A percentile compares a stretch with the other conserved stretches of the same genome.
phyloP scores from a whole-genome alignment of 768 basidiomycete genomes.

The Boletus huronensis region DNA sequence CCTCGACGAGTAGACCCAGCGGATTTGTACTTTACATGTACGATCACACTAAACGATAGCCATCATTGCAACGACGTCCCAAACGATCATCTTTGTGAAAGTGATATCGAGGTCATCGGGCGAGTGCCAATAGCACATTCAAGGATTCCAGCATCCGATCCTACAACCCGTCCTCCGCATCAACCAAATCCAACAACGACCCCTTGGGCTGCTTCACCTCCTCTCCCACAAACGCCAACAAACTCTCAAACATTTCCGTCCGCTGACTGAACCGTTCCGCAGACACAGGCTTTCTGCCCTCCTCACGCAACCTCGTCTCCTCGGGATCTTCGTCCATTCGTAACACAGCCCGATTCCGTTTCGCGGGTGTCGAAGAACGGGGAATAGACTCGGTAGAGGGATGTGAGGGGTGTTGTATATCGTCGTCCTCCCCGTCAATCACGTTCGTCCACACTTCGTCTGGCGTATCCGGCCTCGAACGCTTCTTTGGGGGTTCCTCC shows the following conservation, averaged over 20 bases:
- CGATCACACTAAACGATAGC: neutral
- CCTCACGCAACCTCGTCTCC: conserved; percentile 25
- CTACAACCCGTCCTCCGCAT: conserved; percentile 33
- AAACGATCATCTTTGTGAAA: neutral
- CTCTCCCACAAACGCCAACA: conserved; percentile 61
- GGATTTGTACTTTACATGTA: neutral
- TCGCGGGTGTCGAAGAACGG: conserved; percentile 7
- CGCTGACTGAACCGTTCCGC: conserved; percentile 58
- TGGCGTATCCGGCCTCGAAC: conserved; percentile 42
- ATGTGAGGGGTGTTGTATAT: neutral
- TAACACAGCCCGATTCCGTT: conserved; percentile 22
- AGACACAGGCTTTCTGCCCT: conserved; percentile 33
- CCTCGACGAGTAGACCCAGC: conserved; percentile 61
- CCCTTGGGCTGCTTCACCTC: conserved; percentile 65
- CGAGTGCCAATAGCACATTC: neutral
- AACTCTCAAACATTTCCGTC: conserved; percentile 62
- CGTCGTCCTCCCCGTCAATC: conserved; percentile 33
- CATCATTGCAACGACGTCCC: neutral
- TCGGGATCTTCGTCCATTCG: conserved; percentile 30
- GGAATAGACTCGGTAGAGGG: conserved; percentile 1
- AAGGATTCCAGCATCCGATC: no score
- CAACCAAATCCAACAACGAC: conserved; percentile 61
- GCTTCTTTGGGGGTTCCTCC: conserved; percentile 41
- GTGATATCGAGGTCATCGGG: neutral
- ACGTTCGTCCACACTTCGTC: conserved; percentile 43